These are phyloP conservation scores for Penicillium samsonianum DNA, from an alignment of 495 filamentous ascomycete species.

Conservation along the genomic window DNA sequence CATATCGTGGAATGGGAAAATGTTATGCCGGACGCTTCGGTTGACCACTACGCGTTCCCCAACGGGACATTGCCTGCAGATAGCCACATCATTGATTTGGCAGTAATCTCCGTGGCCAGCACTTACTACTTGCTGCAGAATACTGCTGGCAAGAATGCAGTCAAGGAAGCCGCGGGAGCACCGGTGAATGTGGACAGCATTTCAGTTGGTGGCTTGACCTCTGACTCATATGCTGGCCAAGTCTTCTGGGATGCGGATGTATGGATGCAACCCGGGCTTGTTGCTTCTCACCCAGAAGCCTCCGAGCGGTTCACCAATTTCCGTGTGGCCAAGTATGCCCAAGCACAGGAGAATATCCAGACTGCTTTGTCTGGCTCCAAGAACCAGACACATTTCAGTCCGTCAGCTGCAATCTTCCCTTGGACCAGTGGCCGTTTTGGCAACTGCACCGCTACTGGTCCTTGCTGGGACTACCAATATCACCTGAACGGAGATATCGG, in stretches of 20 bases:
- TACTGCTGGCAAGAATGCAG: conserved; percentile 56
- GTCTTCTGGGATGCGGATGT: conserved; percentile 69
- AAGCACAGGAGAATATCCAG: conserved; percentile 54
- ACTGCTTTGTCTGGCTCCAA: conserved; percentile 49
- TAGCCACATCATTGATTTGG: conserved; percentile 56
- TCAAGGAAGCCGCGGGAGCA: conserved; percentile 35
- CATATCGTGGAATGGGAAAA: conserved; percentile 58
- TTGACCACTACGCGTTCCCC: conserved; percentile 62
- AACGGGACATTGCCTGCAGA: conserved; percentile 64
- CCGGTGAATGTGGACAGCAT: conserved; percentile 60
- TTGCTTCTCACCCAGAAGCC: conserved; percentile 57
- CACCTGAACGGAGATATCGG: conserved; percentile 76
- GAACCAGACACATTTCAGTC: conserved; percentile 54
- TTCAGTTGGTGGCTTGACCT: conserved; percentile 60
- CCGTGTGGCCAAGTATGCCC: conserved; percentile 51
- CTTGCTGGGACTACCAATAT: conserved; percentile 62
- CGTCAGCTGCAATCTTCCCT: conserved; percentile 57
- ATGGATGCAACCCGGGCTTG: conserved; percentile 68
- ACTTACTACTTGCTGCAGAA: conserved; percentile 73
- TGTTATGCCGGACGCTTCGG: conserved; percentile 56
- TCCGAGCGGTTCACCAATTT: conserved; percentile 61
- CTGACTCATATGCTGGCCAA: conserved; percentile 62
- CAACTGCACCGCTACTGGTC: conserved; percentile 65
- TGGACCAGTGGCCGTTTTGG: conserved; percentile 67
- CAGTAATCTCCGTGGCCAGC: conserved; percentile 65